Base-by-base conservation (phyloP, 2,329 filamentous ascomycete species). In the Neurospora crassa region DNA sequence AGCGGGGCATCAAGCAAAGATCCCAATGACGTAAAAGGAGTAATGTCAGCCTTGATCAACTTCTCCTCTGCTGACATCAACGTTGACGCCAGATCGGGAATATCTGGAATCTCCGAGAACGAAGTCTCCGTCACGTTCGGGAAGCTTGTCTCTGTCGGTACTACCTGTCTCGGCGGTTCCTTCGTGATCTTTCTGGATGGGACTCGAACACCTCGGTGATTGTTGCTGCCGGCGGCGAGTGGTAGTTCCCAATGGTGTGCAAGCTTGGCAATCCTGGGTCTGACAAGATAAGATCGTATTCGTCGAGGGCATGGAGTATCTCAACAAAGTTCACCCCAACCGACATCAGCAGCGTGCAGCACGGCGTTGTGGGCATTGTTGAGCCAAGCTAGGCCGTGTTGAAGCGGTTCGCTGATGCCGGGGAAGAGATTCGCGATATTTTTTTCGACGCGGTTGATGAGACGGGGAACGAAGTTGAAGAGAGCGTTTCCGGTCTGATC, bases 231-330 rank as follows among this genome's bases (percentile, higher is more conserved):
- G 74, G 75, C 10, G 70, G 72, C 4, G 74, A 74, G n/a, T 71
- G 70, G 43, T 75, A 76, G 16, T 72, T 73, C 4, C 74, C 76
- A 5, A 76, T 69, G 0, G 75, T 77, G 53, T 74, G 71, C 14
- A 72, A 70, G 10, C 63, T 72, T 3, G 74, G 41, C 6, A 73
- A 71, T 2, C 75, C 75, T 6, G 72, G 71, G 41, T 76, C 75
- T 34, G 71, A 71, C n/a, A 75, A 34, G 24, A 76, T 68, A 11
- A 74, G 71, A 68, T 71, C 47, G 41, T 76, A 75, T 47, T 75
- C 73, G 45, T 76, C 75, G 40, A 72, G 68, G 2, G 42, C 71
- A 59, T 77, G 76, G n/a, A 75, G 40, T 5, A 74, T 71, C 12
- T 74, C 53, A 67, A 67, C 76, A 77, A 2, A 75, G 68, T 10